Conservation (phyloP, 2,329 filamentous ascomycete species). For the Colletotrichum limetticola region DNA sequence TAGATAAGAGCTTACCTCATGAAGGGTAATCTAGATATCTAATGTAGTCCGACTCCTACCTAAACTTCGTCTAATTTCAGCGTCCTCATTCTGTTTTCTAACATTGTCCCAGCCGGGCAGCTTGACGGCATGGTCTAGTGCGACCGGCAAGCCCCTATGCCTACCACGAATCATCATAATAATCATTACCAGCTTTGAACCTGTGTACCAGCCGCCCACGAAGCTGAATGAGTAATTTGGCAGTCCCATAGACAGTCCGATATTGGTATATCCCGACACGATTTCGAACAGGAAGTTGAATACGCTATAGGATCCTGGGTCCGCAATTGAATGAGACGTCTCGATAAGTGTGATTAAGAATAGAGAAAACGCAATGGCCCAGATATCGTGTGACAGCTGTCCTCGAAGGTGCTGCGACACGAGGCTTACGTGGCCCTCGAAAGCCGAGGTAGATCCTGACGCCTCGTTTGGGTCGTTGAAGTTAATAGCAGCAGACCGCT, state of each 20-base stretch:
- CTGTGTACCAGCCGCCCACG: constrained; percentile 61
- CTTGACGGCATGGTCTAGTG: constrained; percentile 63
- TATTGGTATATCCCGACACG: constrained; percentile 67
- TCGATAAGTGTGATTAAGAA: constrained; percentile 71
- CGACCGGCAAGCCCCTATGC: constrained; percentile 66
- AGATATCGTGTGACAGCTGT: constrained; percentile 75
- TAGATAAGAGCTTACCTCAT: no score
- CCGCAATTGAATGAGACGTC: constrained; percentile 60
- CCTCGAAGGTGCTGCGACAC: constrained; percentile 67
- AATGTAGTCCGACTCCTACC: not conserved
- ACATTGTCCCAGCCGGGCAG: constrained; percentile 48
- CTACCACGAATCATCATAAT: constrained; percentile 67
- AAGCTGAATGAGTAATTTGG: constrained; percentile 66
- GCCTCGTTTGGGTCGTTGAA: constrained; percentile 10
- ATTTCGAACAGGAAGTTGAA: constrained; percentile 71
- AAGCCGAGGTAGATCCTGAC: constrained; percentile 31
- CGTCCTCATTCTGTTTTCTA: constrained; percentile 44
- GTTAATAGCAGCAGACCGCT: constrained; percentile 21
- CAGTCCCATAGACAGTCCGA: constrained; percentile 68
- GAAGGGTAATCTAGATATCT: no score
- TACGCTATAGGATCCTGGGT: constrained; percentile 64
- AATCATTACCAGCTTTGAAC: constrained; percentile 68
- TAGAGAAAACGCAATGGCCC: constrained; percentile 71
- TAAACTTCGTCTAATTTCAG: constrained; percentile 17
- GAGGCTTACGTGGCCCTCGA: constrained; percentile 56